Percentiles rank a stretch among this genome's conserved stretches.
phyloP scores from a whole-genome alignment of 495 filamentous ascomycete species.

The Astrothelium subdiscretum region DNA sequence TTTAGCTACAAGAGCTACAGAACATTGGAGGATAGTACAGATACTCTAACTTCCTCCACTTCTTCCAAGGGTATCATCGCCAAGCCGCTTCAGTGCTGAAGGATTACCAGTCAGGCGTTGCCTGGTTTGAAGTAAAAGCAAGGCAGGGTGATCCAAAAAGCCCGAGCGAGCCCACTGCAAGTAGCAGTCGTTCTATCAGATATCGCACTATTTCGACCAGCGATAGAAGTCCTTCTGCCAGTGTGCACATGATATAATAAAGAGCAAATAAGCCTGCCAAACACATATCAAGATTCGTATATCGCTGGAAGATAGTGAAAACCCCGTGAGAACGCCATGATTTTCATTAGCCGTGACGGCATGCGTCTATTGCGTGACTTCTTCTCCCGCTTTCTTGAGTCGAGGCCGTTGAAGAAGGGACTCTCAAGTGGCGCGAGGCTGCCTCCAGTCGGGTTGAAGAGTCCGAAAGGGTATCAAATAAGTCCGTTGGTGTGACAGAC shows the following conservation, averaged over 20 bases:
- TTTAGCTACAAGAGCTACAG: conserved; percentile 1
- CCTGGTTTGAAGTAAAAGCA: background rate
- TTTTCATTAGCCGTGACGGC: conserved; percentile 22
- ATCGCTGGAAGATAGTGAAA: background rate
- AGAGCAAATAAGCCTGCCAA: background rate
- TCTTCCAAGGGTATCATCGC: background rate
- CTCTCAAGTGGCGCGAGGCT: background rate
- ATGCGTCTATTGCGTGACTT: conserved; percentile 22
- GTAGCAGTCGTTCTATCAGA: conserved; percentile 1
- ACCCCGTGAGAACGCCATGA: background rate
- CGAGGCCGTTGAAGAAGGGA: conserved; percentile 5
- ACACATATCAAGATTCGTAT: background rate
- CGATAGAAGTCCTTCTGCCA: background rate
- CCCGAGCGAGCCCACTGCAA: background rate
- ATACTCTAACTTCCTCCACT: background rate
- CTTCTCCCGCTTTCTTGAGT: background rate
- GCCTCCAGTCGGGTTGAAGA: background rate
- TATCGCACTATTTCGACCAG: background rate
- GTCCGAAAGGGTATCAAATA: background rate
- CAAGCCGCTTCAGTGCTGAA: background rate
- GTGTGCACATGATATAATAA: background rate
- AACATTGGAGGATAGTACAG: background rate
- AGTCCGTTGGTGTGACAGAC: background rate
- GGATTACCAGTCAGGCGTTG: background rate
- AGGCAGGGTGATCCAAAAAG: background rate